Conservation (phyloP, 306 rosid genomes). For the Myrica gale region DNA sequence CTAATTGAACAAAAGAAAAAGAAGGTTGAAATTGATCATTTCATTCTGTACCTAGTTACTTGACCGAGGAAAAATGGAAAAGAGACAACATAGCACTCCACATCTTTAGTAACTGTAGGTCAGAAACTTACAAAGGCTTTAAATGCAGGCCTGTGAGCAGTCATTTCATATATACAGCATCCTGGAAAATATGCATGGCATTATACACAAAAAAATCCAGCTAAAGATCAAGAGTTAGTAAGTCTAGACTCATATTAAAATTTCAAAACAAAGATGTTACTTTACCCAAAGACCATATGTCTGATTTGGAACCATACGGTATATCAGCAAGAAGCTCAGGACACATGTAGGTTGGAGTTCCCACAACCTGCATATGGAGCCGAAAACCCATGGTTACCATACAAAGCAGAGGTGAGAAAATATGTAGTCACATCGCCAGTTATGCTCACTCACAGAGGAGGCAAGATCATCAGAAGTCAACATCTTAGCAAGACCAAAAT, state of each 20-base stretch:
- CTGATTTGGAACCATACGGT: constrained; percentile 97
- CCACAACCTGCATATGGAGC: constrained; percentile 69
- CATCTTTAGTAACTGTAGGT: neutral
- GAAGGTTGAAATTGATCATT: no score
- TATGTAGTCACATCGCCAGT: neutral
- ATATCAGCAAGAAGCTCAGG: constrained; percentile 99
- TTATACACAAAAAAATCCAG: constrained; percentile 14
- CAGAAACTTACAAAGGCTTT: constrained; percentile 88
- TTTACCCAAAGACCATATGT: constrained; percentile 97
- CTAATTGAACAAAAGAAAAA: neutral
- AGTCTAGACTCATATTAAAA: constrained; percentile 11
- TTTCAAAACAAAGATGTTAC: neutral
- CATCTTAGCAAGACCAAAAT: constrained; percentile 96
- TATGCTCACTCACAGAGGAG: constrained; percentile 69
- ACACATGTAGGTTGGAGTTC: constrained; percentile 99
- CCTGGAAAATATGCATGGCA: constrained; percentile 52
- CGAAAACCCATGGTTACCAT: constrained; percentile 14
- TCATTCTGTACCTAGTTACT: neutral
- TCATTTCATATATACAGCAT: constrained; percentile 96
- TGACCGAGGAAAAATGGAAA: neutral
- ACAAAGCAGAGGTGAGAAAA: constrained; percentile 10
- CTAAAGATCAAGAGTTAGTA: constrained; percentile 17
- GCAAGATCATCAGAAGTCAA: constrained; percentile 98
- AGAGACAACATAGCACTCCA: neutral
- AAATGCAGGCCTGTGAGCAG: constrained; percentile 81